phyloP scores from a whole-genome alignment of 2,329 filamentous ascomycete genomes.

The Pestalotiopsis fici region DNA sequence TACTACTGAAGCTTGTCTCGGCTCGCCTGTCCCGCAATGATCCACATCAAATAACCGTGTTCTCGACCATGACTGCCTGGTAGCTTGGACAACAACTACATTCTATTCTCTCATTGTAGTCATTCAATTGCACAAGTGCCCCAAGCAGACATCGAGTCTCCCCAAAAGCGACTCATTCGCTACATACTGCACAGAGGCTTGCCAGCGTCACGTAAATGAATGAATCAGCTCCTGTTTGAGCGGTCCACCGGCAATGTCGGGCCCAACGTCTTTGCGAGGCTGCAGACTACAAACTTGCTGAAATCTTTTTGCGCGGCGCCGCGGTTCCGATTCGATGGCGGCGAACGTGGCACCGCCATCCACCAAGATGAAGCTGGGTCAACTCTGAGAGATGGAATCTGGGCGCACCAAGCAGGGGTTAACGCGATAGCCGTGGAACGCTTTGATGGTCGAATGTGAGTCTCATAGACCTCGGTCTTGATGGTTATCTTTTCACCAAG shows the following conservation, averaged over 20 bases:
- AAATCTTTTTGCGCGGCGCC: slow-evolving; percentile 69
- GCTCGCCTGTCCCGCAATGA: no score
- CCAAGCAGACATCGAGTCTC: no score
- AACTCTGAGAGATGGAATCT: slow-evolving; percentile 38
- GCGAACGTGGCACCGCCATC: slow-evolving; percentile 38
- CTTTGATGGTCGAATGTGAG: slow-evolving; percentile 76
- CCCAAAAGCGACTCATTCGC: no score
- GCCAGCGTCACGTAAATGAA: slow-evolving; percentile 51
- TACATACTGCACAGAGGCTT: background rate
- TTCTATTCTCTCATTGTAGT: no score
- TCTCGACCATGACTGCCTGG: no score
- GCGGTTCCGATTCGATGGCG: slow-evolving; percentile 70
- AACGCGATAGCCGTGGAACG: slow-evolving; percentile 79
- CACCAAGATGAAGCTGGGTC: slow-evolving; percentile 22
- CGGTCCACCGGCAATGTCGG: slow-evolving; percentile 71
- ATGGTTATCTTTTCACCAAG: background rate
- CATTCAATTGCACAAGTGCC: background rate
- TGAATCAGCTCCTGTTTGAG: slow-evolving; percentile 76
- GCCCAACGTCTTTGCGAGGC: slow-evolving; percentile 64
- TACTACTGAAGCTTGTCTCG: no score
- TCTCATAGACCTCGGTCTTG: background rate
- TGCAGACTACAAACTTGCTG: slow-evolving; percentile 66
- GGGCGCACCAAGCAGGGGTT: slow-evolving; percentile 78
- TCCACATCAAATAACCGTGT: no score
- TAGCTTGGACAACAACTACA: no score